Percentiles rank a stretch among this genome's conserved stretches.
Conservation (phyloP, 1,284 basidiomycete species). For the Melampsora larici-populina region DNA sequence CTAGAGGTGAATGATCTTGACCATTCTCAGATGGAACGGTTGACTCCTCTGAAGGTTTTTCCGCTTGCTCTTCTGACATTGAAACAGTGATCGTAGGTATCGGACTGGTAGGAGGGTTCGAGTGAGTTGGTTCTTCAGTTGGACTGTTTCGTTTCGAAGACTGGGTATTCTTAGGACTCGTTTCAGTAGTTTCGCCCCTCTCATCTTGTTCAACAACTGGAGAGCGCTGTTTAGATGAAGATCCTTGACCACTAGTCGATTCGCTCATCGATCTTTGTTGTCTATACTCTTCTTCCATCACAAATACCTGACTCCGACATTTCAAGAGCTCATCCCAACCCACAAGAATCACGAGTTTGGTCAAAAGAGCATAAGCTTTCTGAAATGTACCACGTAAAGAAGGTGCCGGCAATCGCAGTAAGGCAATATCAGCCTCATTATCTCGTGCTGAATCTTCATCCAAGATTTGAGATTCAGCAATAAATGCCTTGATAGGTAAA, state of each 20-base stretch:
- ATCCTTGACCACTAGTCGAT: slow-evolving; percentile 65
- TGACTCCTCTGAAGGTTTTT: not conserved
- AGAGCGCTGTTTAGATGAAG: slow-evolving; percentile 51
- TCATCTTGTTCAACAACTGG: slow-evolving; percentile 49
- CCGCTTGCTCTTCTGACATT: slow-evolving; percentile 20
- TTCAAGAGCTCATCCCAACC: slow-evolving; percentile 98
- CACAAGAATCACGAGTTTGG: slow-evolving; percentile 82
- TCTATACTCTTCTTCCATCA: slow-evolving; percentile 99
- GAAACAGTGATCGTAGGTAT: slow-evolving; percentile 42
- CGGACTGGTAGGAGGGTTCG: slow-evolving; percentile 24
- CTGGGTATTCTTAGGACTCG: not conserved
- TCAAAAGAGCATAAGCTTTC: slow-evolving; percentile 84
- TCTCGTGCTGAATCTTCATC: slow-evolving; percentile 66
- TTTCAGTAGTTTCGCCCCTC: slow-evolving; percentile 54
- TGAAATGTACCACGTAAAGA: slow-evolving; percentile 93
- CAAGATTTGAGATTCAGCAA: slow-evolving; percentile 67
- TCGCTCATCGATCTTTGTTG: slow-evolving; percentile 56
- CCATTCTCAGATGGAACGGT: not conserved
- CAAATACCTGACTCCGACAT: slow-evolving; percentile 88
- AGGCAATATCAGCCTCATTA: slow-evolving; percentile 88
- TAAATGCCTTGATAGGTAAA: slow-evolving; percentile 77
- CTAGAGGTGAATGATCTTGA: not conserved
- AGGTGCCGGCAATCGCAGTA: slow-evolving; percentile 87
- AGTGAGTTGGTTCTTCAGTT: not conserved
- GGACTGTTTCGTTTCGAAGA: not conserved